Base-by-base conservation (phyloP, 192 early-diverging fungal species). In the Coemansia sp. region DNA sequence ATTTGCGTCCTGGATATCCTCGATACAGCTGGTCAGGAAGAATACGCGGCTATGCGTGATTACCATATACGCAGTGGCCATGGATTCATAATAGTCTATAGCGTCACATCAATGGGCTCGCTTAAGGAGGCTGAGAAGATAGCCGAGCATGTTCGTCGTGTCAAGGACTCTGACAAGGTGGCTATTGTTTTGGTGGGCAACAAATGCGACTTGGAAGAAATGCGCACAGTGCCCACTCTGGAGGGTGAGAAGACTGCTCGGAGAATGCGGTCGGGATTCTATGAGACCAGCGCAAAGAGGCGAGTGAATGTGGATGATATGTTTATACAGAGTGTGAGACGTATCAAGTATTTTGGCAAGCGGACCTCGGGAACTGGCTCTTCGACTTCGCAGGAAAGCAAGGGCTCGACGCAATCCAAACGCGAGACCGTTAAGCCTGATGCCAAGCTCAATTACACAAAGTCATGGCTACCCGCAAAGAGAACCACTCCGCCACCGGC, bases 241-340 rank as follows among this genome's bases (percentile, higher is more conserved):
- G 86, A 92, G 53, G 96, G 91, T 20, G 76, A 70, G 56, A 39
- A 65, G 26, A 70, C 94, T 57, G 69, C 85, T 77, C 69, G 91
- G 83, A 87, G 85, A 85, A 66, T 86, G 81, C 45, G 85, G 72
- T 70, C 85, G 74, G 86, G 87, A 0, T 96, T 95, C 69, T 89
- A 93, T 59, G 95, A 98, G 69, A 91, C 94, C 13, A 92, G 89
- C 45, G 95, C 95, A 6, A 80, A 93, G 64, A 87, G 86, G 45
- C 92, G 91, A 72, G 88, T 91, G 64, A 93, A 94, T 48, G 93
- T 96, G 3, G 93, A 95, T 42, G 93, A 96, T 64, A 92, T 94
- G 39, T 98, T 98, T 78, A 92, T 87, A 42, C 92, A 95, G 75
- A 84, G 94, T 34, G 94, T 98, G 48, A 82, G 93, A 42, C 90